phyloP scores from a whole-genome alignment of 2,329 filamentous ascomycete genomes.

The Curvularia spicifera region DNA sequence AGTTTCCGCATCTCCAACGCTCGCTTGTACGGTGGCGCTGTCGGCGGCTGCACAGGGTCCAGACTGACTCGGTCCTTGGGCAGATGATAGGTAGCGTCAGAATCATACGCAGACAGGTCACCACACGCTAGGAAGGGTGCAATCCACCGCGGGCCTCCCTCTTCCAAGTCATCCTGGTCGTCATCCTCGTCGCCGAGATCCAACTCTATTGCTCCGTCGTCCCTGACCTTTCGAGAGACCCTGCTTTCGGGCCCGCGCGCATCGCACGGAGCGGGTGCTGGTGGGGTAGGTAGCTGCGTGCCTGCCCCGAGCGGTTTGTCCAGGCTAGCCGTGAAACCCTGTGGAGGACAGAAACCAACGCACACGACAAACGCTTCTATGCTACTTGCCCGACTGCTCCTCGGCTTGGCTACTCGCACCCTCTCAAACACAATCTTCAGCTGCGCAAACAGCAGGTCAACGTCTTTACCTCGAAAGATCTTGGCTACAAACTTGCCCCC shows the following conservation, averaged over 20 bases:
- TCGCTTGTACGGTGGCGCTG: constrained; percentile 91
- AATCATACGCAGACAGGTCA: constrained; percentile 92
- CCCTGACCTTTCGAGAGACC: constrained; percentile 42
- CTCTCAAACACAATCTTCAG: constrained; percentile 87
- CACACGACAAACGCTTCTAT: constrained; percentile 97
- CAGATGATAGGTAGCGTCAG: constrained; percentile 90
- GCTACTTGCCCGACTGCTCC: constrained; percentile 93
- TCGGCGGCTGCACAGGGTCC: constrained; percentile 93
- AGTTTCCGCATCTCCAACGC: constrained; percentile 83
- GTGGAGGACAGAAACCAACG: constrained; percentile 82
- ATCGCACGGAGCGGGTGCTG: constrained; percentile 41
- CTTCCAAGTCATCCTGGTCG: constrained; percentile 47
- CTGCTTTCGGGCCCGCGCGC: constrained; percentile 22
- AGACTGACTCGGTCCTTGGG: constrained; percentile 85
- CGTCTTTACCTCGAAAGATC: constrained; percentile 92
- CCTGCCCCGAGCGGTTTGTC: constrained; percentile 76
- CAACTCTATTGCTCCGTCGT: constrained; percentile 58
- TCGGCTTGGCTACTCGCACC: constrained; percentile 90
- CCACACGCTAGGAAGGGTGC: constrained; percentile 97
- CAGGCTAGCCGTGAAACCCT: constrained; percentile 75
- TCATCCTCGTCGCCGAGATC: constrained; percentile 54
- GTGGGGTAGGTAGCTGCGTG: constrained; percentile 52
- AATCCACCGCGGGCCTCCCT: constrained; percentile 73
- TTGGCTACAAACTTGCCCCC: constrained; percentile 98
- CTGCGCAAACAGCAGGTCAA: constrained; percentile 94